Evolutionary conservation across 495 filamentous ascomycete genomes (phyloP), one percentile per base, ranked within the genome.

Genomic region (Articulospora tetracladia): DNA sequence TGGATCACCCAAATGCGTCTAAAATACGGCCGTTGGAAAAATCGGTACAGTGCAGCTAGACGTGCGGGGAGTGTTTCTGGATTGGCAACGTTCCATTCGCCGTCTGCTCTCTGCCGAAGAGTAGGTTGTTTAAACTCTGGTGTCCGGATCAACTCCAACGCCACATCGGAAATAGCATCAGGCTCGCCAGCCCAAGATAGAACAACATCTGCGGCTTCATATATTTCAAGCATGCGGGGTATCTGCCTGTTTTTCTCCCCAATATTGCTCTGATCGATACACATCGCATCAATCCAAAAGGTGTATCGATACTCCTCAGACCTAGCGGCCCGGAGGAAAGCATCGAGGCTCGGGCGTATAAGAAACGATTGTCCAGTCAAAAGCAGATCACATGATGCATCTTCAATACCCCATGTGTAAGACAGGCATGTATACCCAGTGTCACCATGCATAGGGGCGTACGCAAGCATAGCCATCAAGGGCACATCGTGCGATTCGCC

Each of bases 251-350:
- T 67, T 24, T 66, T 69, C 49, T 75, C 73, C 10, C 46, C 27
- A 1, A 55, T 24, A 54, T 70, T 58, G 1, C 44, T 24, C 60
- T 72, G 71, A 41, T 73, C 65, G 60, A 73, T 72, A 57, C 70
- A 72, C 20, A 72, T 55, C 17, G 63, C 68, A 55, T 72, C 70
- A 24, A 72, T 62, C 71, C 71, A 73, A 0, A 72, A 6, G 0
- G 41, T 41, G 26, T 41, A 7, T 1, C 47, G 22, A 6, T 63
- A 49, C 17, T 54, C 55, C 20, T 60, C 24, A 4, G 59, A 28
- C 20, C 70, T 65, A 8, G 70, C 58, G 7, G 62, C 17, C 1
- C 58, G 61, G 1, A 73, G 55, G 13, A 58, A 66, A 8, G 48
- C 34, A 39, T 64, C 48, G 8, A 73, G 48, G 30, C 70, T 73